Percentiles rank a stretch among this genome's conserved stretches.
Evolutionary conservation across 2,329 filamentous ascomycete genomes (phyloP).

Genomic region (Verticillium alfalfae): DNA sequence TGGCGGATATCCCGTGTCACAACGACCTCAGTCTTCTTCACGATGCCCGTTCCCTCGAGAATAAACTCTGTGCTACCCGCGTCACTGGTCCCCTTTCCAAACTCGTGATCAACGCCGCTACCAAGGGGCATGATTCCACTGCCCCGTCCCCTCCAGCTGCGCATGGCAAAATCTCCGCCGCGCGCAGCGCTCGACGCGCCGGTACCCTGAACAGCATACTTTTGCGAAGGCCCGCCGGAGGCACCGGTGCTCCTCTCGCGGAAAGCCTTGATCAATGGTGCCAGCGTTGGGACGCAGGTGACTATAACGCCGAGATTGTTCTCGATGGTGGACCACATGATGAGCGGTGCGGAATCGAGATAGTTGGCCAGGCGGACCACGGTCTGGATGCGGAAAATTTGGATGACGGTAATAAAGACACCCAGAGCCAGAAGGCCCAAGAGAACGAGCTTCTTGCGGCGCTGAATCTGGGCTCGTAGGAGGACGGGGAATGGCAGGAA

Average conservation of each 20-base stretch:
- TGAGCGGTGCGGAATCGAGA: slow-evolving; percentile 34
- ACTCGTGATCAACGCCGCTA: slow-evolving; percentile 5
- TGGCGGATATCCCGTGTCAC: slow-evolving; percentile 3
- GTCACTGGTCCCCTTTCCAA: slow-evolving; percentile 3
- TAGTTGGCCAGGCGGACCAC: slow-evolving; percentile 36
- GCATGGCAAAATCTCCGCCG: slow-evolving; percentile 17
- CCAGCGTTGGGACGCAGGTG: slow-evolving; percentile 35
- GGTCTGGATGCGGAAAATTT: slow-evolving; percentile 44
- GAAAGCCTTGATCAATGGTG: slow-evolving; percentile 32
- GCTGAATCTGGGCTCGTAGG: slow-evolving; percentile 26
- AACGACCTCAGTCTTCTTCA: slow-evolving; percentile 10
- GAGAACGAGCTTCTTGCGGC: slow-evolving; percentile 34
- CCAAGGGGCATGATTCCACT: slow-evolving; percentile 15
- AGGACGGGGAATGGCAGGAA: slow-evolving; percentile 36
- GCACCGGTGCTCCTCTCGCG: slow-evolving; percentile 19
- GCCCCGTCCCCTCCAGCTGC: slow-evolving; percentile 17
- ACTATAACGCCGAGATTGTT: slow-evolving; percentile 39
- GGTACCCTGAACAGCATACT: slow-evolving; percentile 1
- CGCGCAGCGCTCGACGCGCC: neutral
- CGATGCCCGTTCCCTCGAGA: slow-evolving; percentile 1
- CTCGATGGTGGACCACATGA: slow-evolving; percentile 41
- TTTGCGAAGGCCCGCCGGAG: slow-evolving; percentile 8
- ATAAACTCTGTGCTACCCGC: slow-evolving; percentile 7
- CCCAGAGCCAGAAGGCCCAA: slow-evolving; percentile 40
- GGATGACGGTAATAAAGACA: slow-evolving; percentile 44